Conservation (phyloP, 345 rosid species). For the Erysimum cheiranthoides region DNA sequence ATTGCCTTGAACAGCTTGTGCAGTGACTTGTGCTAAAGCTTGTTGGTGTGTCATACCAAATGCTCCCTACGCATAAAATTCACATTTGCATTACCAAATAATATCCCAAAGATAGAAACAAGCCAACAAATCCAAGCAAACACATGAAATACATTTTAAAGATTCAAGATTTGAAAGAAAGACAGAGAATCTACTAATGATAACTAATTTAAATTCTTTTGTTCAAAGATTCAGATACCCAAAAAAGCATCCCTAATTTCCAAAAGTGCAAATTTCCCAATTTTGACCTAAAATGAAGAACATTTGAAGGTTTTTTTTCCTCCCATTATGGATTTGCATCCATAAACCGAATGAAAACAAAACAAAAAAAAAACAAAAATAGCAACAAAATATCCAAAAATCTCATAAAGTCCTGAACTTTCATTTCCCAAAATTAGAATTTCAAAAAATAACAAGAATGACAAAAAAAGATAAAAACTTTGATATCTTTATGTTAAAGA, state of each 20-base stretch:
- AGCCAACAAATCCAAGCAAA: slow-evolving; percentile 1
- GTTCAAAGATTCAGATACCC: slow-evolving; percentile 8
- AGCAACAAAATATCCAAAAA: slow-evolving; percentile 5
- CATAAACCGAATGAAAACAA: slow-evolving; percentile 19
- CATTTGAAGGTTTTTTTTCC: background rate
- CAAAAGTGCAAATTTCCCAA: slow-evolving; percentile 5
- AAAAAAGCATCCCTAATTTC: background rate
- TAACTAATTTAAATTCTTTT: background rate
- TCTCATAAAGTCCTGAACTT: slow-evolving; percentile 29
- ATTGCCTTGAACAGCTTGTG: slow-evolving; percentile 71
- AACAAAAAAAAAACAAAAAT: background rate
- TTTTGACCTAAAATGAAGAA: slow-evolving; percentile 33
- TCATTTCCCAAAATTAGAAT: slow-evolving; percentile 34
- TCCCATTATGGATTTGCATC: background rate
- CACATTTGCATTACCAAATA: slow-evolving; percentile 1
- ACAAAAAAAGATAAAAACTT: background rate
- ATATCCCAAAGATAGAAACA: background rate
- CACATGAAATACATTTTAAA: background rate
- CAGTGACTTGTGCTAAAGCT: slow-evolving; percentile 81
- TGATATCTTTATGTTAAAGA: background rate
- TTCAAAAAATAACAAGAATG: background rate
- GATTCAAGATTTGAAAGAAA: slow-evolving; percentile 4
- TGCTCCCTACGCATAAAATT: slow-evolving; percentile 54
- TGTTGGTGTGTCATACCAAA: slow-evolving; percentile 88
- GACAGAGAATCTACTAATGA: too few species aligned